Base-by-base conservation (phyloP, 164 flowering plant genomes). In the Echeveria elegans region DNA sequence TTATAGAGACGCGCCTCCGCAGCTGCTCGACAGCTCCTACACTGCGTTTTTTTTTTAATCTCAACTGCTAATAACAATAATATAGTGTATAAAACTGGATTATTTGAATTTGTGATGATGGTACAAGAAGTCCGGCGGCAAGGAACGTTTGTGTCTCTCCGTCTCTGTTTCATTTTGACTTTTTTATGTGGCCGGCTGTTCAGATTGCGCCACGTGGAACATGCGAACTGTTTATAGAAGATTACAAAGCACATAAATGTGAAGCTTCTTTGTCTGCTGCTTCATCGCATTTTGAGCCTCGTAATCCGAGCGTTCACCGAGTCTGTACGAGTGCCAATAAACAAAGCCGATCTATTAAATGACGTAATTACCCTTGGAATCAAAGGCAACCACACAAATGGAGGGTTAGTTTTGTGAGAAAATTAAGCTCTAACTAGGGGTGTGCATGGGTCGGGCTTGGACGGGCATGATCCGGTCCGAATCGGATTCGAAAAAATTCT, bases 11-110 rank as follows among this genome's bases (percentile, higher is more conserved):
- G 60, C 60, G 60, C 60, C 29, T 23, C 60, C 60, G 60, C 30
- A 53, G 60, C 60, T 23, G 30, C 31, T 63, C 24, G n/a, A n/a
- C n/a, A n/a, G n/a, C 23, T 26, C 24, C 14, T 38, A n/a, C 73
- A 59, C 72, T 41, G 31, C 16, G n/a, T n/a, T n/a, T n/a, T n/a
- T n/a, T n/a, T 38, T 31, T 65, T 56, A 66, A 58, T 24, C 40
- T 52, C 26, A 50, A 60, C 56, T 14, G 47, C 5, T 15, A 5
- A 9, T 12, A 43, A 28, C 2, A 61, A 48, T 48, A 48, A 48
- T 48, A 3, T 48, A n/a, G n/a, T n/a, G n/a, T n/a, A n/a, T 21
- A n/a, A 48, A n/a, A 21, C 9, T n/a, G 23, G 24, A 19, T 48
- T 48, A 48, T 48, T 48, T n/a, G n/a, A 10, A 4, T n/a, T 24